Evolutionary conservation across 257 asterid species (phyloP), one percentile per base, ranked within the genome.

Genomic region (Lithospermum erythrorhizon): DNA sequence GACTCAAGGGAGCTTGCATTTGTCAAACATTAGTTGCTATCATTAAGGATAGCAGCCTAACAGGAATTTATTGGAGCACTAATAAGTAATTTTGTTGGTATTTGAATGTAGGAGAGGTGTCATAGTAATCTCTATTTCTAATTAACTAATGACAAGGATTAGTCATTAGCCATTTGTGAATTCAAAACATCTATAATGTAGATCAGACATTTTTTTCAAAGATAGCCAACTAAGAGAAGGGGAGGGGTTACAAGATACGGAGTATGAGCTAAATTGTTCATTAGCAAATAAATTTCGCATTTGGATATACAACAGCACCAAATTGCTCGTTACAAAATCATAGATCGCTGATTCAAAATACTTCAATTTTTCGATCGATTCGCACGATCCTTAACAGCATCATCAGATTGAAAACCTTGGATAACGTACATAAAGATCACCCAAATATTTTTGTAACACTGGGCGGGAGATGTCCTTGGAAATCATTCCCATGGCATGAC

Each of bases 401-500:
- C 49, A 1, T 11, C 13, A 11, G 49, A 35, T 35, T 35, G 49
- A 11, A 37, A 41, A 41, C 4, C 49, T 14, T 11, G 49, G 49
- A 41, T 11, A 41, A 11, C 15, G 14, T 41, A 11, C 18, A 41
- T 11, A 41, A 41, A 41, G 49, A 41, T 41, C 49, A 41, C 49
- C 3, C 18, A 14, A 41, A 41, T 3, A 41, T 13, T 41, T 14
- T 11, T 17, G 2, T 13, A 41, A 41, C 49, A 41, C n/a, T n/a
- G n/a, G n/a, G n/a, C n/a, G n/a, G n/a, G n/a, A n/a, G n/a, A n/a
- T n/a, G n/a, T n/a, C n/a, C n/a, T n/a, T n/a, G n/a, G n/a, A n/a
- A n/a, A n/a, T n/a, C n/a, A n/a, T n/a, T n/a, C n/a, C 75, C 68
- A 66, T 66, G 51, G 66, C 72, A 41, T 58, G 58, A 16, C 15